Percentiles rank a stretch among this genome's conserved stretches.
Evolutionary conservation across 1,284 basidiomycete species (phyloP).

Genomic region (Tylopilus orsonianus): DNA sequence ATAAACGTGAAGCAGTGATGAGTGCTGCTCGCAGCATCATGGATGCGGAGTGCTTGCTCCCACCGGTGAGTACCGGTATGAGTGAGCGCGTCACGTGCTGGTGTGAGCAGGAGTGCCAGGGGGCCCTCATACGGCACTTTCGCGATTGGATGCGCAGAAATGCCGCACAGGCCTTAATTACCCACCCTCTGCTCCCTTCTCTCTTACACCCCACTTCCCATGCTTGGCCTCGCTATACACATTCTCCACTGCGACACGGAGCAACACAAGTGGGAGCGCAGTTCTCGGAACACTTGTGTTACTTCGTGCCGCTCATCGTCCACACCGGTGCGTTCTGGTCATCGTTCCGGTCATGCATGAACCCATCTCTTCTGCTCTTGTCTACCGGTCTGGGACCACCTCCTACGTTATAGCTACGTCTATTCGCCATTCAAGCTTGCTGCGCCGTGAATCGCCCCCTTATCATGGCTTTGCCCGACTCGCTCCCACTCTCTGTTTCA

Average conservation of each 20-base stretch:
- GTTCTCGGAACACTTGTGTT: slow-evolving; percentile 47
- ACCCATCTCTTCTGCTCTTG: not conserved
- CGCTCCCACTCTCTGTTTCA: not conserved
- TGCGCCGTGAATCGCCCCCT: not conserved
- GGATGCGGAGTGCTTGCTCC: not conserved
- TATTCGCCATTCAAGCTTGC: not conserved
- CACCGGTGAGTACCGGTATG: not conserved
- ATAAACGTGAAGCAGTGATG: slow-evolving; percentile 14
- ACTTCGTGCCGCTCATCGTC: slow-evolving; percentile 11
- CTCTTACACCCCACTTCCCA: not conserved
- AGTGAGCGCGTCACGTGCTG: slow-evolving; percentile 18
- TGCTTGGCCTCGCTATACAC: not conserved
- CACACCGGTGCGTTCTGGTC: not conserved
- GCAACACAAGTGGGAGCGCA: slow-evolving; percentile 45
- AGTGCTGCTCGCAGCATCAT: slow-evolving; percentile 29
- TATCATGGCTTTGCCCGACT: not conserved
- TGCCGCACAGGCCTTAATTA: slow-evolving; percentile 26
- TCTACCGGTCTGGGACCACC: not conserved
- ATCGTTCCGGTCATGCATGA: not conserved
- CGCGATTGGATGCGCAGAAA: slow-evolving; percentile 32
- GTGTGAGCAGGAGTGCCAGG: not conserved
- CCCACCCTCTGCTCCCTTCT: not conserved
- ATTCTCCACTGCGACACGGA: slow-evolving; percentile 7
- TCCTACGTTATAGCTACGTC: not conserved
- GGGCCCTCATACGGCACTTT: slow-evolving; percentile 17